These are phyloP conservation scores for Aureobasidium sp. DNA, from an alignment of 2,329 filamentous ascomycete genomes.

Conservation along the genomic window DNA sequence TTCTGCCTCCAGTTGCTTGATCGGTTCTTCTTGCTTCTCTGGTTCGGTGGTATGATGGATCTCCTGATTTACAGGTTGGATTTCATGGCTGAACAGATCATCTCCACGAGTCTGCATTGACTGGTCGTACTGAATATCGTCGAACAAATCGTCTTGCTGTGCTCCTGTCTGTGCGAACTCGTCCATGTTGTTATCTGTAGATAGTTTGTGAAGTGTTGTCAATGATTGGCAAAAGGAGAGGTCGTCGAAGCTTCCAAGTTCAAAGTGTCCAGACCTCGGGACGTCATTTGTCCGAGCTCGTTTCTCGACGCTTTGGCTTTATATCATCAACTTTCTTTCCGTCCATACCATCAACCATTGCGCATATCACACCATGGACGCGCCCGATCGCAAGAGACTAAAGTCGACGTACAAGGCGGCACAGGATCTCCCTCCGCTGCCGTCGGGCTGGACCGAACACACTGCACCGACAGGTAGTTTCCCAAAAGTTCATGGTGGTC, in stretches of 20 bases:
- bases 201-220: not conserved
- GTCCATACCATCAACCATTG: not conserved
- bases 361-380: slow-evolving; percentile 6
- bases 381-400: slow-evolving; percentile 46
- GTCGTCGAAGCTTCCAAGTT: not conserved
- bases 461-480: slow-evolving; percentile 62
- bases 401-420: slow-evolving; percentile 66
- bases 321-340: not conserved
- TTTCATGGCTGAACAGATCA: slow-evolving; percentile 43
- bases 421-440: slow-evolving; percentile 49
- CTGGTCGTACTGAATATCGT: slow-evolving; percentile 31
- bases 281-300: slow-evolving; percentile 8
- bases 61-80: slow-evolving; percentile 14
- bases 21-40: slow-evolving; percentile 16
- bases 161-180: slow-evolving; percentile 28
- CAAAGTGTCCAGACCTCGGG: not conserved
- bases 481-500: not conserved
- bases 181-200: slow-evolving; percentile 17
- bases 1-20: slow-evolving; percentile 10
- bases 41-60: not conserved
- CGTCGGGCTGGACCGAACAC: slow-evolving; percentile 85
- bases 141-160: slow-evolving; percentile 27
- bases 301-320: not conserved
- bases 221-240: not conserved
- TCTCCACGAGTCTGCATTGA: slow-evolving; percentile 44